These are phyloP conservation scores for Tylopilus sp. DNA, from an alignment of 768 basidiomycete genomes.

Conservation along the genomic window DNA sequence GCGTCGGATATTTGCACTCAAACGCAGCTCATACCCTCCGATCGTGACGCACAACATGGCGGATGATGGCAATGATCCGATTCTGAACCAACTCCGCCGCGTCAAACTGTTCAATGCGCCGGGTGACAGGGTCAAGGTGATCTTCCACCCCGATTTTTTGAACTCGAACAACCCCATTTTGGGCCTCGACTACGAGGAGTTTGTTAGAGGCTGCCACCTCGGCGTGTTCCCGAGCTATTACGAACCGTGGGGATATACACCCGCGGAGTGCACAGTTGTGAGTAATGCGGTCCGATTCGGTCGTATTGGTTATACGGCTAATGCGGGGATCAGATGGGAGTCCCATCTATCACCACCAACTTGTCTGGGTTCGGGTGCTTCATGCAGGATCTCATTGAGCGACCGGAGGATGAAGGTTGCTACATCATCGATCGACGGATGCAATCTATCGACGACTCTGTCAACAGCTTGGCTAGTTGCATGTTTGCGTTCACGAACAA, in stretches of 20 bases:
- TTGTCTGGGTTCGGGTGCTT: constrained; percentile 97
- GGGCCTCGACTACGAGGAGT: constrained; percentile 98
- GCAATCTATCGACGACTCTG: constrained; percentile 88
- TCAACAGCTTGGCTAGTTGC: constrained; percentile 72
- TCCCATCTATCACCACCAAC: constrained; percentile 96
- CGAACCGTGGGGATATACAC: constrained; percentile 95
- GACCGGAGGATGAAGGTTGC: constrained; percentile 91
- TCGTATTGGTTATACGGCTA: constrained; percentile 3
- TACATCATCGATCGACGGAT: constrained; percentile 94
- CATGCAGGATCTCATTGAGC: constrained; percentile 97
- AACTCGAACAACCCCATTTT: constrained; percentile 98
- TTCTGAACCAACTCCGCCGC: constrained; percentile 90
- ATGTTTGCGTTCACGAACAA: constrained; percentile 77
- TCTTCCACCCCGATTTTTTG: constrained; percentile 98
- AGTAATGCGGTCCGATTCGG: constrained; percentile 27
- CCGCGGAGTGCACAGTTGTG: constrained; percentile 98
- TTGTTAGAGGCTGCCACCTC: constrained; percentile 95
- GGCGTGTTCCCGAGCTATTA: constrained; percentile 99
- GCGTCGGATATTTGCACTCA: constrained; percentile 93
- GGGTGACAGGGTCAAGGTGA: constrained; percentile 91
- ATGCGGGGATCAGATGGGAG: constrained; percentile 73
- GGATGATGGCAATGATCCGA: constrained; percentile 89
- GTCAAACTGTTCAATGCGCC: constrained; percentile 89
- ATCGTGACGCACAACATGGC: constrained; percentile 99
- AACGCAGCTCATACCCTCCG: constrained; percentile 91